Base-by-base conservation (phyloP, 2,329 filamentous ascomycete genomes). In the Colletotrichum shisoi region DNA sequence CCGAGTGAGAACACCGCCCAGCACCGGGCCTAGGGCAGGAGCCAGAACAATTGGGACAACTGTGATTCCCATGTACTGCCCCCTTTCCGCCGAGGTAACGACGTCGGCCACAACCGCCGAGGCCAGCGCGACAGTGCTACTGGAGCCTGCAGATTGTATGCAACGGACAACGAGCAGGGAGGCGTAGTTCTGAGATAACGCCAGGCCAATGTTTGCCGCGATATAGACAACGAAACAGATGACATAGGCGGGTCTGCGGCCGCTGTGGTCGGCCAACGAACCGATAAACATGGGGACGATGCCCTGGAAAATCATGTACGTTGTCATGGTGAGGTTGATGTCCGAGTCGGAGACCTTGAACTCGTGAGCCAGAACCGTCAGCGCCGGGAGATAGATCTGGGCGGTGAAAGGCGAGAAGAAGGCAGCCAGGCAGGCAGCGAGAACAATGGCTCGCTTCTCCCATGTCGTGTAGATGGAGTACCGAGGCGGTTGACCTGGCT, bases 101-200 rank as follows among this genome's bases (percentile, higher is more conserved):
- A 90, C 79, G 72, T 92, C 90, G 0, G 86, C 86, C 1, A 91
- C 82, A 0, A 91, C 84, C 0, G 84, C 89, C 9, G 63, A 88
- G 0, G 88, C 89, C 9, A 91, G 74, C 0, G 87, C 85, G 37
- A 83, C 83, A 3, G 84, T 84, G 39, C 89, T 89, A 52, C 88
- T 88, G 17, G 85, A 76, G 9, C 90, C 90, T 3, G 84, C 83
- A 1, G 66, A 66, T 9, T 68, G 66, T 15, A 90, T 70, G 70
- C 90, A 84, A 1, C 88, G 84, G 71, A 90, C 87, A 3, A 78
- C 80, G 53, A 89, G 82, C 39, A 90, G 79, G 57, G 82, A 74
- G 19, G 76, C 77, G n/a, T 86, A 73, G n/a, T 77, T 80, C 0
- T 81, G 81, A 1, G 84, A 80, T 21, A 84, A 73, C 0, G 86